Base-by-base conservation (phyloP, 2,329 filamentous ascomycete species). In the Nigrograna mackinnonii region DNA sequence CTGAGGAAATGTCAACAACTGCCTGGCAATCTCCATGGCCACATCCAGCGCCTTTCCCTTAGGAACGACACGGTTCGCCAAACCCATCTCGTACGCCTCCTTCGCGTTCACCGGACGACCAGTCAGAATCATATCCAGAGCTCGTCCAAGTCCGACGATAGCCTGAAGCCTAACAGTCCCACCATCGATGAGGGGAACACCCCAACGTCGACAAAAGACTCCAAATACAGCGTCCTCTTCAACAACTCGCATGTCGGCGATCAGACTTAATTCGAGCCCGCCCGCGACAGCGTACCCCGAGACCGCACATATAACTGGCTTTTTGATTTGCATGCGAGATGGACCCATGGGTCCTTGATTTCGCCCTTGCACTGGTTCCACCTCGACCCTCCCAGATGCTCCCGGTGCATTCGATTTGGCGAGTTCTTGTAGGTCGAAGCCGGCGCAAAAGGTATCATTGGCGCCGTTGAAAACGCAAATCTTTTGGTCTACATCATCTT, bases 41-140 rank as follows among this genome's bases (percentile, higher is more conserved):
- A 77, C 77, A 5, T 54, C 44, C 7, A 57, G n/a, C 3, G 74
- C 73, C 44, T 71, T 69, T 0, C 78, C 79, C 44, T 74, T 75
- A 0, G 70, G 66, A 2, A 81, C 78, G 1, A 82, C 71, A 0
- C 78, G 66, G 53, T 76, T 81, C 6, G 73, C 79, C 6, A 82
- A 63, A 1, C 78, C 79, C 65, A 80, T 78, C 1, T 55, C 37
- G 20, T 79, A 49, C 0, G 79, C 79, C 49, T 83, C 78, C 14
- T 69, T 51, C 0, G 79, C 78, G 0, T 47, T 50, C 0, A 82
- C 75, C 0, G 70, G 52, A 1, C 78, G 62, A 0, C 80, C 79
- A 0, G 79, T 82, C 4, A 83, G 62, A 13, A 82, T 79, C 73
- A 82, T 77, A 55, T 82, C 79, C 41, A 82, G 47, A 0, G 79